phyloP scores from a whole-genome alignment of 192 early-diverging fungal genomes.

The Entophlyctis luteolus region DNA sequence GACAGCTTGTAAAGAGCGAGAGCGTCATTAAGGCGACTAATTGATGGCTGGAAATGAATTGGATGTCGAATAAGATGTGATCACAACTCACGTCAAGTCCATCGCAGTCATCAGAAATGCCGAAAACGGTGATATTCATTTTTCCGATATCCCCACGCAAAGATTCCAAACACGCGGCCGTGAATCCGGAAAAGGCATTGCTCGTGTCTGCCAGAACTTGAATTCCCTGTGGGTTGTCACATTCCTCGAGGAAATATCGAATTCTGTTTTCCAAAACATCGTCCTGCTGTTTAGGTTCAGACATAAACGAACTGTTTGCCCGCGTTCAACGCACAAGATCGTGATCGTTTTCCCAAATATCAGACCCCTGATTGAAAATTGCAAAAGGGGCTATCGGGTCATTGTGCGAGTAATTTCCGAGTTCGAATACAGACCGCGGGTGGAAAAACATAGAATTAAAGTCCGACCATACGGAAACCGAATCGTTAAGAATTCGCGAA shows the following conservation, averaged over 20 bases:
- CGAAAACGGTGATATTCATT: conserved; percentile 39
- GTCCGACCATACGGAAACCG: conserved; percentile 73
- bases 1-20: conserved; percentile 21
- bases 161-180: conserved; percentile 28
- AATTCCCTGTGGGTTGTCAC: conserved; percentile 46
- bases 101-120: conserved; percentile 27
- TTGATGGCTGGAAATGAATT: conserved; percentile 15
- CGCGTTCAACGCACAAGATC: conserved; percentile 1
- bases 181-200: conserved; percentile 44
- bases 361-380: conserved; percentile 52
- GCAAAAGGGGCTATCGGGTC: conserved; percentile 54
- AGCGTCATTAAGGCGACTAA: conserved; percentile 28
- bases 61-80: background rate
- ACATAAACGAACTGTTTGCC: background rate
- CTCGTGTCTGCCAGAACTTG: conserved; percentile 38
- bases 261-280: conserved; percentile 39
- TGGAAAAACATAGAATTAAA: conserved; percentile 73
- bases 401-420: conserved; percentile 53
- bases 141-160: conserved; percentile 42
- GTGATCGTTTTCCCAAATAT: conserved; percentile 20
- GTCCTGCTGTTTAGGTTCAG: conserved; percentile 29
- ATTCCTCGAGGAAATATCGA: conserved; percentile 46
- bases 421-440: conserved; percentile 53
- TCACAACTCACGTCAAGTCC: background rate
- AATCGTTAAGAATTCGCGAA: conserved; percentile 49